Conservation (phyloP, 139 green algal species). For the Volvox africanus region DNA sequence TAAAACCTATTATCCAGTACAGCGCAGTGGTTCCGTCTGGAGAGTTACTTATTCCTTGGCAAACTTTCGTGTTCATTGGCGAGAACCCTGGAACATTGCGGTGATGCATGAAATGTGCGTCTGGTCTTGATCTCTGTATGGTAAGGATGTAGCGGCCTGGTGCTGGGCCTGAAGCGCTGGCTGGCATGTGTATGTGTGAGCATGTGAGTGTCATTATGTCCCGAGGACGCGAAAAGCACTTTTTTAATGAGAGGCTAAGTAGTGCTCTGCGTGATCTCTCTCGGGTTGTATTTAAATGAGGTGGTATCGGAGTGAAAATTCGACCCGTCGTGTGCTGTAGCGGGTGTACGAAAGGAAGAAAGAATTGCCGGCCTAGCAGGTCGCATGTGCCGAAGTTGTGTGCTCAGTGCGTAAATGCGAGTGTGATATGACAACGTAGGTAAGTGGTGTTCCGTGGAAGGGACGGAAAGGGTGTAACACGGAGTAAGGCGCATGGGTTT, state of each 20-base stretch:
- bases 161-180: not conserved
- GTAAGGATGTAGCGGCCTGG: not conserved
- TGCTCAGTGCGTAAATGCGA: not conserved
- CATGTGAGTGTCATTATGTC: not conserved
- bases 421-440: not conserved
- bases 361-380: not conserved
- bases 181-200: not conserved
- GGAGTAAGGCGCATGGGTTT: not conserved
- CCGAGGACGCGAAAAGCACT: not conserved
- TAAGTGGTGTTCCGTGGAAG: not conserved
- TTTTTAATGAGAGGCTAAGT: not conserved
- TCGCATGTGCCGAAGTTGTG: not conserved
- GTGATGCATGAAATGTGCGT: conserved; percentile 1
- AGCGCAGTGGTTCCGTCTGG: too few species aligned
- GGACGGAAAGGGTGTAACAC: not conserved
- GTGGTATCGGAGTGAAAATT: not conserved
- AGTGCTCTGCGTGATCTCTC: not conserved
- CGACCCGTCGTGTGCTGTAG: not conserved
- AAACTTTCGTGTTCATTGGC: too few species aligned
- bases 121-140: not conserved
- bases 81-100: not conserved
- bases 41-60: too few species aligned
- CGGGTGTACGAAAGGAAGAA: not conserved
- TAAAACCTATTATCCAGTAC: too few species aligned
- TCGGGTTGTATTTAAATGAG: not conserved